phyloP scores from a whole-genome alignment of 2,329 filamentous ascomycete genomes.

The Exophiala sp. region DNA sequence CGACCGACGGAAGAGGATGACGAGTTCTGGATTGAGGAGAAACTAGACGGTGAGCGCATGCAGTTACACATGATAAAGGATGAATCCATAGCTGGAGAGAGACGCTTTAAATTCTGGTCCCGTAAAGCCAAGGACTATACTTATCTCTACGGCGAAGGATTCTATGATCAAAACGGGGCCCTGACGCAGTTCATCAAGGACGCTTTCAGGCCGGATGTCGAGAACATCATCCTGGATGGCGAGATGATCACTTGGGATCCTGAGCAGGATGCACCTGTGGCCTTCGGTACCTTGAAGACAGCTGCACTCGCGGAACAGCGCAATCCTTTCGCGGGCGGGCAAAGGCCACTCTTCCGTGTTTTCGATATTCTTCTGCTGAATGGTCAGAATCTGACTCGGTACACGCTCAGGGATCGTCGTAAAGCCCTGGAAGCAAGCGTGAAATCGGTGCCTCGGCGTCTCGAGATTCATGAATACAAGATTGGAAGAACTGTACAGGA shows the following conservation, averaged over 20 bases:
- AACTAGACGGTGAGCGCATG: slow-evolving; percentile 94
- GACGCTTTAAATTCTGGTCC: slow-evolving; percentile 82
- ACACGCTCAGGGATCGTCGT: slow-evolving; percentile 74
- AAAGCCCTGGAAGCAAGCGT: slow-evolving; percentile 68
- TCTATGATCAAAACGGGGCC: slow-evolving; percentile 67
- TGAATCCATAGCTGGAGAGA: slow-evolving; percentile 59
- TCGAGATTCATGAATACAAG: slow-evolving; percentile 74
- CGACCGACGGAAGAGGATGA: slow-evolving; percentile 62
- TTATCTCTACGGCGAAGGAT: slow-evolving; percentile 76
- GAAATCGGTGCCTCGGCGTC: slow-evolving; percentile 61
- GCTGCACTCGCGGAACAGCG: slow-evolving; percentile 74
- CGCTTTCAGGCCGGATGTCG: slow-evolving; percentile 70
- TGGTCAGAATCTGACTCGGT: slow-evolving; percentile 68
- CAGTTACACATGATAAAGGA: slow-evolving; percentile 88
- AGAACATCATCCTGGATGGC: slow-evolving; percentile 85
- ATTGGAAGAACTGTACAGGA: slow-evolving; percentile 61
- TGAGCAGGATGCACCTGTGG: slow-evolving; percentile 71
- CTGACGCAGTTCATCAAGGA: slow-evolving; percentile 72
- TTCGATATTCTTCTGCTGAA: slow-evolving; percentile 94
- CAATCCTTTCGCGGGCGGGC: slow-evolving; percentile 60
- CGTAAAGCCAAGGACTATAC: slow-evolving; percentile 95
- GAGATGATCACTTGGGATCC: slow-evolving; percentile 99
- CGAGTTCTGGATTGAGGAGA: slow-evolving; percentile 96
- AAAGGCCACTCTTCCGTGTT: slow-evolving; percentile 71
- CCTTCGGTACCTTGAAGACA: slow-evolving; percentile 89